Evolutionary conservation across 768 basidiomycete species (phyloP).

Genomic region (Tremella mesenterica): DNA sequence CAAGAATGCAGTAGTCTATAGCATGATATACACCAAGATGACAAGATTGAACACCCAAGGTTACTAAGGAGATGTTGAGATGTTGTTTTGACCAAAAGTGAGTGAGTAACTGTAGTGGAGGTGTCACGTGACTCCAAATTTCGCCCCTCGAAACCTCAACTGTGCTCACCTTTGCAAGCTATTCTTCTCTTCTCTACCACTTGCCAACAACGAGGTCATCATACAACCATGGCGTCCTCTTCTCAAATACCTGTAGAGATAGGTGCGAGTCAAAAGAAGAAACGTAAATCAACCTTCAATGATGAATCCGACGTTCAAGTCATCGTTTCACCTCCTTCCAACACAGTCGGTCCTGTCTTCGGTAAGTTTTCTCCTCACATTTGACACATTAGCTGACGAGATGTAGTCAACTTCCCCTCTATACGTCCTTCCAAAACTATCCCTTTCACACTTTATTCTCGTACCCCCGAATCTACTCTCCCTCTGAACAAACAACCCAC

Average conservation of each 20-base stretch:
- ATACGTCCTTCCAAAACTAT: constrained; percentile 35
- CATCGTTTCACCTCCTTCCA: constrained; percentile 15
- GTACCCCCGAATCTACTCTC: constrained; percentile 13
- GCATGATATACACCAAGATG: constrained; percentile 5
- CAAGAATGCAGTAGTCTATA: no score
- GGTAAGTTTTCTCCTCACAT: constrained; percentile 15
- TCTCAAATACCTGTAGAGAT: no score
- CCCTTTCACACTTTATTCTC: constrained; percentile 35
- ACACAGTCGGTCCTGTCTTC: constrained; percentile 32
- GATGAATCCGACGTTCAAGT: constrained; percentile 15
- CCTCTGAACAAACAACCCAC: constrained; percentile 35
- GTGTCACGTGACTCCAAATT: no score
- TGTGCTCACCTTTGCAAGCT: no score
- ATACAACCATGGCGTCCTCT: background rate
- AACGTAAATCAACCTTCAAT: constrained; percentile 28
- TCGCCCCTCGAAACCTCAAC: no score
- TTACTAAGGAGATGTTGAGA: no score
- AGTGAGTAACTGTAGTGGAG: no score
- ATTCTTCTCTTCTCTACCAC: background rate
- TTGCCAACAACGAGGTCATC: background rate
- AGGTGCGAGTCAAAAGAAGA: constrained; percentile 15
- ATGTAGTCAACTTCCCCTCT: constrained; percentile 43
- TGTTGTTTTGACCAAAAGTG: no score
- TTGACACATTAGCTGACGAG: background rate
- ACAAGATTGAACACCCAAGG: constrained; percentile 1